Base-by-base conservation (phyloP, 2,329 filamentous ascomycete species). In the Clonostachys chloroleuca region DNA sequence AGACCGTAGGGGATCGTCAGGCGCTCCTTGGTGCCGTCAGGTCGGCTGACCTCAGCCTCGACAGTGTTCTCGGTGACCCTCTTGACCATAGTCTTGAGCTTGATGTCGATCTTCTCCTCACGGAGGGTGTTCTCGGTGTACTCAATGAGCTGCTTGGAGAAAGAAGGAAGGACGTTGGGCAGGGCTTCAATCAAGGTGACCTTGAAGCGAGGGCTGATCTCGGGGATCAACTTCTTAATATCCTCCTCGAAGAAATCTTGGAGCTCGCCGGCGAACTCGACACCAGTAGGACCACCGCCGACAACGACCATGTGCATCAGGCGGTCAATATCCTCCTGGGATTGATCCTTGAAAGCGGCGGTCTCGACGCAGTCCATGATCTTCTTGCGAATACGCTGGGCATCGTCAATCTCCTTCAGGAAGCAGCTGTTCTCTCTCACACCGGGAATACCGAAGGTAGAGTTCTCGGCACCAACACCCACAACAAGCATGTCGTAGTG, bases 321-420 rank as follows among this genome's bases (percentile, higher is more conserved):
- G 57, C 94, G 90, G 75, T 95, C 86, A 64, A 95, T 77, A 73
- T 99, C 95, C 56, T 94, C 89, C 14, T 81, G 74, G 36, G 81
- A 78, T 74, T 99, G 94, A 64, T 91, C 92, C 81, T 97, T 97
- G 86, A 99, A 96, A 52, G 90, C 92, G 45, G 94, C 94, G 35
- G 92, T 96, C 75, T 99, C 94, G 58, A 96, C 92, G 68, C 94
- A 99, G 75, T 99, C 94, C 94, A 99, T 99, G 71, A 99, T 96
- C 72, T 90, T 91, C 79, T 92, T 96, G 64, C 94, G 90, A 65
- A 99, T 99, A 63, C 83, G 82, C 73, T 99, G 94, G 49, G 94
- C 94, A 67, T 99, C 95, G 55, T 81, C 84, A 63, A 99, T 96
- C 74, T 99, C 95, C 80, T 99, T 99, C 66, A 99, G 74, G 81